These are phyloP conservation scores for Madurella mycetomatis DNA, from an alignment of 2,329 filamentous ascomycete species.

Conservation along the genomic window DNA sequence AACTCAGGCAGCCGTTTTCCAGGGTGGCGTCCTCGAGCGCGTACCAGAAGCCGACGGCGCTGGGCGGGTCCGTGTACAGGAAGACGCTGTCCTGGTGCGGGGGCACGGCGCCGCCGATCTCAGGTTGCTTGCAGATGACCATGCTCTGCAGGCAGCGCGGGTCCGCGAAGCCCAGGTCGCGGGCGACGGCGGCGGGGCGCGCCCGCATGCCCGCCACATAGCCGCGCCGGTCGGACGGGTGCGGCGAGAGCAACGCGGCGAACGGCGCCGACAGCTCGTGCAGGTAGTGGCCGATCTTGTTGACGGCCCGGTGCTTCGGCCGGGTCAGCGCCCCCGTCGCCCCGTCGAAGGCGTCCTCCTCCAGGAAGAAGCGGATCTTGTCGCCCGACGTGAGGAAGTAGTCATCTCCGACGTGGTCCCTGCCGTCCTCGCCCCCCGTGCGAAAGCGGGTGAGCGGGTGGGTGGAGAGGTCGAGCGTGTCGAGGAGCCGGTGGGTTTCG, in stretches of 20 bases:
- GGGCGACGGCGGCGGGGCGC: conserved; percentile 58
- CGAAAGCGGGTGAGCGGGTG: conserved; percentile 95
- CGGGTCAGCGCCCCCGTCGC: conserved; percentile 59
- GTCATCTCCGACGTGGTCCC: conserved; percentile 80
- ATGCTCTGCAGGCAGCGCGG: conserved; percentile 84
- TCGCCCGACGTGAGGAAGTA: conserved; percentile 91
- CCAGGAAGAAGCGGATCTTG: conserved; percentile 95
- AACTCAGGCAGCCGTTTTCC: conserved; percentile 84
- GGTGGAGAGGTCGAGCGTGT: conserved; percentile 68
- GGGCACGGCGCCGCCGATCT: conserved; percentile 87
- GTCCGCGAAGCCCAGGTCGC: conserved; percentile 67
- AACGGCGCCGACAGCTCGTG: conserved; percentile 67
- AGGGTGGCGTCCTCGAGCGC: conserved; percentile 86
- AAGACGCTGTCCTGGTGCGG: conserved; percentile 93
- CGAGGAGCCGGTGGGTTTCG: conserved; percentile 71
- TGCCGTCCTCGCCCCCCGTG: conserved; percentile 64
- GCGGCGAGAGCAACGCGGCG: conserved; percentile 46
- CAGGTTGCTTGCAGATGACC: conserved; percentile 97
- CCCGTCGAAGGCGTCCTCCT: conserved; percentile 80
- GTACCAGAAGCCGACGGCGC: conserved; percentile 95
- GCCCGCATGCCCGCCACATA: conserved; percentile 33
- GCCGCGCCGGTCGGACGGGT: conserved; percentile 41
- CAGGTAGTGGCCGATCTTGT: conserved; percentile 80
- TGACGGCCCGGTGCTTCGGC: conserved; percentile 80
- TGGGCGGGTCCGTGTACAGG: conserved; percentile 82